Base-by-base conservation (phyloP, 2,329 filamentous ascomycete genomes). In the Botryotinia convoluta region DNA sequence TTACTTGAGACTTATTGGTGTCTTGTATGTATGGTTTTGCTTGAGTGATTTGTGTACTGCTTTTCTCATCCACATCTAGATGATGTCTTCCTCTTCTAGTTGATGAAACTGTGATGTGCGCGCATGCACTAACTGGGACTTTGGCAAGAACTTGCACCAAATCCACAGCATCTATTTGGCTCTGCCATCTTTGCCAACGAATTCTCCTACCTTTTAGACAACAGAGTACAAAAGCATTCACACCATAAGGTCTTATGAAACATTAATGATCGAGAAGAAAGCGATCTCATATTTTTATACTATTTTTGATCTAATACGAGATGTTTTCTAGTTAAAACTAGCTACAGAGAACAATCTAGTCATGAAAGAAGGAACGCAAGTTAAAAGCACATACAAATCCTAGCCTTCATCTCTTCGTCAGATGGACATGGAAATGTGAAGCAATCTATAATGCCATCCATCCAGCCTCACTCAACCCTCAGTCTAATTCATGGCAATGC, bases 391-490 rank as follows among this genome's bases (percentile, higher is more conserved):
- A 60, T 72, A 69, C 71, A 72, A 59, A 32, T 44, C 71, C 63
- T 44, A 32, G 37, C 62, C 51, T 69, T 69, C 71, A 69, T 68
- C 71, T 59, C 29, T 59, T 26, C 37, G 20, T 42, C 26, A 18
- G 48, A 59, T 57, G 65, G 54, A 48, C 63, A 32, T 54, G 42
- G 39, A 48, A 35, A 61, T 72, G 62, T 48, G 54, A 51, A 74
- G 71, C 69, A 68, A 71, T 75, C 74, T 74, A 74, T 74, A 44
- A 69, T 73, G 48, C 37, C 39, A 44, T 69, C 71, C 63, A 39
- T 14, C 39, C 60, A 71, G 29, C 71, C 48, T 57, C 60, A 57
- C 48, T 57, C 60, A 57, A 26, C 32, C 51, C 39, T 68, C 48
- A 60, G 51, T 72, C 71, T 72, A 72, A 72, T 69, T 48, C 62